Conservation (phyloP, 805 yeast species). For the Pichia californica region DNA sequence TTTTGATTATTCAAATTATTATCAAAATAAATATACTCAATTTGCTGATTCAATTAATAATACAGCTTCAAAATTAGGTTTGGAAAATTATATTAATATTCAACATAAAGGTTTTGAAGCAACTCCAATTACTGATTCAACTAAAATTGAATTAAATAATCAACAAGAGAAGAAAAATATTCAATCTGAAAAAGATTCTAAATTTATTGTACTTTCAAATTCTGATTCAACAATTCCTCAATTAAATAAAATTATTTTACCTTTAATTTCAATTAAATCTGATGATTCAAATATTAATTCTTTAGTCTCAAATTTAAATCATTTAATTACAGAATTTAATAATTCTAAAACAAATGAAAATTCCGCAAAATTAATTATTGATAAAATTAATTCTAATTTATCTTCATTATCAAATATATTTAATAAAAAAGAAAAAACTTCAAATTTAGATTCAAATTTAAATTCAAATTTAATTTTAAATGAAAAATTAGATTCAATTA, state of each 20-base stretch:
- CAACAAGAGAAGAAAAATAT: constrained; percentile 1
- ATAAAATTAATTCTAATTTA: constrained; percentile 18
- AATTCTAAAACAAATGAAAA: constrained; percentile 17
- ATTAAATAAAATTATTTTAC: constrained; percentile 13
- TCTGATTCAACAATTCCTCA: constrained; percentile 5
- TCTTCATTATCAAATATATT: constrained; percentile 18
- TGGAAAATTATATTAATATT: constrained; percentile 34
- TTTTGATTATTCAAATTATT: constrained; percentile 11
- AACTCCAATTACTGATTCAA: neutral
- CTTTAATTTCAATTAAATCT: constrained; percentile 27
- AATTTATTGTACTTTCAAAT: constrained; percentile 3
- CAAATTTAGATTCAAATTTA: too few relatives aligned
- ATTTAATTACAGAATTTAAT: constrained; percentile 28
- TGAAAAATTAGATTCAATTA: constrained; percentile 12
- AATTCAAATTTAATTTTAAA: too few relatives aligned
- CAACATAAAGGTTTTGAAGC: constrained; percentile 32
- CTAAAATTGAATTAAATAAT: neutral
- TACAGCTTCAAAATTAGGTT: constrained; percentile 26
- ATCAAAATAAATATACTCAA: constrained; percentile 4
- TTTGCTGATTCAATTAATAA: constrained; percentile 7
- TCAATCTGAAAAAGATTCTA: neutral
- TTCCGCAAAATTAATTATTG: constrained; percentile 19
- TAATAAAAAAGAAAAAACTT: constrained; percentile 27
- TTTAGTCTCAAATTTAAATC: constrained; percentile 31
- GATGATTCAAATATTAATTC: constrained; percentile 30